Conservation (phyloP, 352 stramenopile species). For the Phytopythium kandeliae region DNA sequence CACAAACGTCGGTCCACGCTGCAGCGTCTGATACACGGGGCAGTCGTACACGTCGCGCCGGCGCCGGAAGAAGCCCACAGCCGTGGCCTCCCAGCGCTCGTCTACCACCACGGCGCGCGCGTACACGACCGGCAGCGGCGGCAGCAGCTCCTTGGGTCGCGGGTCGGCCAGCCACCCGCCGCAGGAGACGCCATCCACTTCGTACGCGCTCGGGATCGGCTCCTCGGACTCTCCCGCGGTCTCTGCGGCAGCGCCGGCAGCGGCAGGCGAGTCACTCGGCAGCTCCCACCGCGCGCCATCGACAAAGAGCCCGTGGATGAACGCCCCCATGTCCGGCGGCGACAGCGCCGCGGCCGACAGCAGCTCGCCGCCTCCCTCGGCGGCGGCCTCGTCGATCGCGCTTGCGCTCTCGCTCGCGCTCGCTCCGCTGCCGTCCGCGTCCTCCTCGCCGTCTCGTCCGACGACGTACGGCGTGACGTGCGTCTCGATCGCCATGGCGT, state of each 20-base stretch:
- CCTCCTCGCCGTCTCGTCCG: not conserved
- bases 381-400: not conserved
- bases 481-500: conserved; percentile 94
- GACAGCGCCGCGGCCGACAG: conserved; percentile 9
- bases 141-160: conserved; percentile 91
- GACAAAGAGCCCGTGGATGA: conserved; percentile 93
- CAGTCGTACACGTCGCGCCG: conserved; percentile 89
- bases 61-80: conserved; percentile 92
- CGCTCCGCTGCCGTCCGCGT: not conserved
- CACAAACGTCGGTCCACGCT: conserved; percentile 93
- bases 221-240: not conserved
- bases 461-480: conserved; percentile 80
- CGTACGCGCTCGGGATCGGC: conserved; percentile 30
- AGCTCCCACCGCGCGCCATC: conserved; percentile 92
- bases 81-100: conserved; percentile 90
- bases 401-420: too few species aligned
- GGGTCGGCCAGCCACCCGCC: conserved; percentile 86
- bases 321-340: conserved; percentile 82
- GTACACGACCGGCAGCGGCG: conserved; percentile 87
- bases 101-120: conserved; percentile 92
- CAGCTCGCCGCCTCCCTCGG: not conserved
- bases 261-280: not conserved
- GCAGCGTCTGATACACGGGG: conserved; percentile 95
- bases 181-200: conserved; percentile 85
- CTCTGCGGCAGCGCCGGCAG: not conserved